Conservation (phyloP, 176 grass and related monocot species). For the Raddia guianensis region DNA sequence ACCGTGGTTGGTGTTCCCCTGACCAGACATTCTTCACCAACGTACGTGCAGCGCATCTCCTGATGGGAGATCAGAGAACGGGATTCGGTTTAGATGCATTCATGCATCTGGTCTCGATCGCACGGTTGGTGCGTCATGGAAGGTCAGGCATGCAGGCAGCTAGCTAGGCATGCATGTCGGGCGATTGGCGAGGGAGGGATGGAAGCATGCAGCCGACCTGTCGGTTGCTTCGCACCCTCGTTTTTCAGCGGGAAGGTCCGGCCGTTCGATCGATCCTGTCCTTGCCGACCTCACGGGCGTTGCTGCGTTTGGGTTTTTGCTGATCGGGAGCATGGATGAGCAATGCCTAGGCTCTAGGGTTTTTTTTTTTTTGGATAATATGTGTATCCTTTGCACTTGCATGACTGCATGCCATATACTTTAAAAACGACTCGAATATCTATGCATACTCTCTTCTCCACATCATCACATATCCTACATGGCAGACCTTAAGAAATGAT, state of each 20-base stretch:
- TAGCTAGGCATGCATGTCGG: not conserved
- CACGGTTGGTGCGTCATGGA: conserved; percentile 1
- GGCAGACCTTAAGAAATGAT: too few relatives aligned
- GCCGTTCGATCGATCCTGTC: not conserved
- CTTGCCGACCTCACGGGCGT: conserved; percentile 6
- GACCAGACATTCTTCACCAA: conserved; percentile 26
- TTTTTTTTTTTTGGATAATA: too few relatives aligned
- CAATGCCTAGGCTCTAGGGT: too few relatives aligned
- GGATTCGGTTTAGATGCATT: conserved; percentile 16
- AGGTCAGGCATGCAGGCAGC: not conserved
- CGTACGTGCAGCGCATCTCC: conserved; percentile 56
- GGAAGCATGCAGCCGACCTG: not conserved
- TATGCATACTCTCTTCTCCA: too few relatives aligned
- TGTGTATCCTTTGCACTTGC: too few relatives aligned
- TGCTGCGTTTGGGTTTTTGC: not conserved
- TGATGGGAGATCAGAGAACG: not conserved
- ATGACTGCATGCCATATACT: too few relatives aligned
- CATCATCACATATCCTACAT: too few relatives aligned
- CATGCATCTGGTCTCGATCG: not conserved
- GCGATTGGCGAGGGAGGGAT: not conserved
- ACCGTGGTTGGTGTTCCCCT: conserved; percentile 29
- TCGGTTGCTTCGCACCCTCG: not conserved
- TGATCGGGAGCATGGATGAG: too few relatives aligned
- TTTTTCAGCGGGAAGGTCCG: conserved; percentile 13
- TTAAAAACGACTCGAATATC: too few relatives aligned